These are phyloP conservation scores for Dionaea muscipula DNA, from an alignment of 179 eudicot genomes.

Conservation along the genomic window DNA sequence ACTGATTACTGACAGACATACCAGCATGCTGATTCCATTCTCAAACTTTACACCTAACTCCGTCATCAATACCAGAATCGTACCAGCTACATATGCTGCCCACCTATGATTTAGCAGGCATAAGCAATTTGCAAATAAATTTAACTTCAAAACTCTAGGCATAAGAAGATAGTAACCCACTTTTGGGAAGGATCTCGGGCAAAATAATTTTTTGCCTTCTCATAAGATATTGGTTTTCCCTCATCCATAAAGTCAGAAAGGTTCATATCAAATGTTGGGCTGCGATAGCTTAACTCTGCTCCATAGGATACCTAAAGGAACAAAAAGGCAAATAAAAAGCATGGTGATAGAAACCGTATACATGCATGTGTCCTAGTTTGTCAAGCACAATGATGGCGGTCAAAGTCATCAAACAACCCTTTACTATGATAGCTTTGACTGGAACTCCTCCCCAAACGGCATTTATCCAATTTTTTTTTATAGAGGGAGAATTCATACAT, in stretches of 20 bases:
- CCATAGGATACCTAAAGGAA: constrained; percentile 78
- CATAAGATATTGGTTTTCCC: constrained; percentile 67
- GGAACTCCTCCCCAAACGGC: too few relatives aligned
- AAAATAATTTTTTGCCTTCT: constrained; percentile 65
- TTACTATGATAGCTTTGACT: background rate
- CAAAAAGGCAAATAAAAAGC: background rate
- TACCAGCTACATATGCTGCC: constrained; percentile 99
- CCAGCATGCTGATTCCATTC: constrained; percentile 89
- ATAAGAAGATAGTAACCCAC: constrained; percentile 20
- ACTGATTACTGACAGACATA: constrained; percentile 10
- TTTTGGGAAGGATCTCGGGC: constrained; percentile 89
- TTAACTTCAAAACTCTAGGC: background rate
- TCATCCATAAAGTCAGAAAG: constrained; percentile 84
- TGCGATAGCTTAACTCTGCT: constrained; percentile 88
- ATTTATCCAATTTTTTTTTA: too few relatives aligned
- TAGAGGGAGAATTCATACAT: too few relatives aligned
- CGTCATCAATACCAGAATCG: constrained; percentile 85
- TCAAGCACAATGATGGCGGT: background rate
- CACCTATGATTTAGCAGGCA: constrained; percentile 35
- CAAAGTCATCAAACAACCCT: background rate
- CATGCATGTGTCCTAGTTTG: background rate
- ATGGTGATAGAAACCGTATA: constrained; percentile 1
- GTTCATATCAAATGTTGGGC: constrained; percentile 98
- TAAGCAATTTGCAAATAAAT: background rate
- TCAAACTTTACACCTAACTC: constrained; percentile 75